Conservation (phyloP, 345 rosid genomes). For the Draba incana region DNA sequence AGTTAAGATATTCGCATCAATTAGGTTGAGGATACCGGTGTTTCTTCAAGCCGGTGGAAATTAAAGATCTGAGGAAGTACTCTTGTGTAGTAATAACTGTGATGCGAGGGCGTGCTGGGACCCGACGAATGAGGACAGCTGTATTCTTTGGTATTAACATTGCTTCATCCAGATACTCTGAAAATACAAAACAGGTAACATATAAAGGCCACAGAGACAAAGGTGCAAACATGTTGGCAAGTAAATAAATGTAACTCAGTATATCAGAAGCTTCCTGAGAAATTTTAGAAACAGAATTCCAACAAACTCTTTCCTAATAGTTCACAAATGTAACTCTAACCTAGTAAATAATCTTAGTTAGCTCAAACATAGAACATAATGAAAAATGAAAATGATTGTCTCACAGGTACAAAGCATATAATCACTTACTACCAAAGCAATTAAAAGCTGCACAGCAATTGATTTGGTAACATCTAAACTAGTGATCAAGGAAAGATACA, state of each 20-base stretch:
- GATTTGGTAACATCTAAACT: not conserved
- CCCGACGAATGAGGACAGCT: constrained; percentile 94
- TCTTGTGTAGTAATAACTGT: constrained; percentile 83
- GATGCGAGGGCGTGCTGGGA: constrained; percentile 97
- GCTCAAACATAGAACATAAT: constrained; percentile 5
- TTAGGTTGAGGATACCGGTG: not conserved
- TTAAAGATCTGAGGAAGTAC: constrained; percentile 72
- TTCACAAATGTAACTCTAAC: not conserved
- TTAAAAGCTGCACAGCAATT: not conserved
- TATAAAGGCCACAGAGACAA: constrained; percentile 24
- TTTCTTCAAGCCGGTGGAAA: constrained; percentile 9
- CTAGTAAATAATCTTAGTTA: not conserved
- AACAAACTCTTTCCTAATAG: not conserved
- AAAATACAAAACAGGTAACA: constrained; percentile 56
- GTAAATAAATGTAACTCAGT: no score
- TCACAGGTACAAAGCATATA: constrained; percentile 20
- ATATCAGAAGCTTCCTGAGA: constrained; percentile 11
- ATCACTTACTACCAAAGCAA: not conserved
- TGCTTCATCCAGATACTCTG: constrained; percentile 97
- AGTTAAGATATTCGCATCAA: constrained; percentile 25
- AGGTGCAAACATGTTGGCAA: constrained; percentile 4
- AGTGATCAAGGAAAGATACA: not conserved
- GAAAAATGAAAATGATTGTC: not conserved
- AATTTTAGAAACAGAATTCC: constrained; percentile 18
- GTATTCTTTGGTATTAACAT: constrained; percentile 97